Base-by-base conservation (phyloP, 805 yeast genomes). In the Yarrowia sp. region DNA sequence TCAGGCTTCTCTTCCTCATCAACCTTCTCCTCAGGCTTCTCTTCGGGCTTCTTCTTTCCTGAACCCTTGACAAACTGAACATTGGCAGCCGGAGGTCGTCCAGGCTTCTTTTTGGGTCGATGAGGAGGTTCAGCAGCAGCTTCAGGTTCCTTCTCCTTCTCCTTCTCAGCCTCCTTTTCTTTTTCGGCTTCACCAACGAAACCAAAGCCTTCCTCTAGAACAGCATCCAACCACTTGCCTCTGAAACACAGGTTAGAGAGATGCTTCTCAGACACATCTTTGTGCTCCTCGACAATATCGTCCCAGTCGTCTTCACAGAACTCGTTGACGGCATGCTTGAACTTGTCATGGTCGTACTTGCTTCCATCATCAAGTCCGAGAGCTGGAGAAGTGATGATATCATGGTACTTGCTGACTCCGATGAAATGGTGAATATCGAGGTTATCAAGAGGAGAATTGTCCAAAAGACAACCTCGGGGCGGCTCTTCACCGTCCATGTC, bases 331-430 rank as follows among this genome's bases (percentile, higher is more conserved):
- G 84, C 82, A 41, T 79, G 83, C 73, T 85, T 88, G 71, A 90
- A 91, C 39, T 83, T 80, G 72, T 86, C 93, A 71, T 90, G 90
- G 74, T 92, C 92, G 48, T 68, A 65, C 66, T 86, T 90, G 13
- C 98, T 98, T 4, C 47, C 47, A 10, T 55, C 60, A 2, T 96
- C 96, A 78, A 91, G 82, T 44, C 87, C 85, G 74, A 92, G 92
- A 2, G 93, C 84, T 28, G 64, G 73, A 92, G 98, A 72, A 91
- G 90, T 7, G 97, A 92, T 0, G 97, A 91, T 28, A 73, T 95
- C 93, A 97, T 98, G 95, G 77, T 91, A 95, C 75, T 95, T 99
- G 8, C 97, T 90, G 18, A 93, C 88, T 0, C 99, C 99, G 32
- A 95, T 88, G 75, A 95, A 92, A 71, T 86, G 88, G 71, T 91